Conservation (phyloP, 2,329 filamentous ascomycete species). For the Chaetomium sp. region DNA sequence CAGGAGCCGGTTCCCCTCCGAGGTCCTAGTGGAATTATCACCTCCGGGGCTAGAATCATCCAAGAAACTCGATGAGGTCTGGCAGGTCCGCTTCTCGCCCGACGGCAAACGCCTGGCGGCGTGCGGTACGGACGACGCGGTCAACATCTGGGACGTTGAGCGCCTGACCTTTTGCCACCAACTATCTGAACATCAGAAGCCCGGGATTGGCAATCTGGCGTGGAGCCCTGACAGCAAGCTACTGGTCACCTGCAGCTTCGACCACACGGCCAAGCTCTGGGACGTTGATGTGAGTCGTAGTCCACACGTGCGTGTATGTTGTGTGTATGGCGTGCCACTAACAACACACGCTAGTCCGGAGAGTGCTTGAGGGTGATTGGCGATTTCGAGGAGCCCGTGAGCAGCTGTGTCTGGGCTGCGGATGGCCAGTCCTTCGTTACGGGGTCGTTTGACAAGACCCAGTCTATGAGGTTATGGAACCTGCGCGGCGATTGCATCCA, state of each 20-base stretch:
- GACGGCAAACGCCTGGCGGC: conserved; percentile 82
- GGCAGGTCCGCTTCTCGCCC: conserved; percentile 88
- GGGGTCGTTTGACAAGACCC: conserved; percentile 69
- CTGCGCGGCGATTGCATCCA: conserved; percentile 62
- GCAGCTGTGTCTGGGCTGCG: conserved; percentile 84
- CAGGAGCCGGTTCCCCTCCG: conserved; percentile 74
- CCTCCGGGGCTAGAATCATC: conserved; percentile 46
- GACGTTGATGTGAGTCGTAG: conserved; percentile 62
- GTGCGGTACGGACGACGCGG: conserved; percentile 72
- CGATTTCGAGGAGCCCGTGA: conserved; percentile 80
- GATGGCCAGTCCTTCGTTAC: conserved; percentile 79
- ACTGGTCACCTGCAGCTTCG: conserved; percentile 79
- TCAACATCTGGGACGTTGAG: conserved; percentile 80
- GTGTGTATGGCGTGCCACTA: conserved; percentile 3
- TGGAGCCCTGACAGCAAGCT: conserved; percentile 93
- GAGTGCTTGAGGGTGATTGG: conserved; percentile 63
- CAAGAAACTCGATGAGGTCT: conserved; percentile 76
- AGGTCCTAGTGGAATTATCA: conserved; percentile 67
- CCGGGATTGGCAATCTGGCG: conserved; percentile 72
- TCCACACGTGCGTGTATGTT: too few relatives aligned
- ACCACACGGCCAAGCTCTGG: conserved; percentile 76
- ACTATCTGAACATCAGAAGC: conserved; percentile 66
- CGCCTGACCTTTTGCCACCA: conserved; percentile 66
- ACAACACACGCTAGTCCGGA: conserved; percentile 55
- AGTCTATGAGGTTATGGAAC: conserved; percentile 72